phyloP scores from a whole-genome alignment of 352 stramenopile species.

The Achlya hypogyna region DNA sequence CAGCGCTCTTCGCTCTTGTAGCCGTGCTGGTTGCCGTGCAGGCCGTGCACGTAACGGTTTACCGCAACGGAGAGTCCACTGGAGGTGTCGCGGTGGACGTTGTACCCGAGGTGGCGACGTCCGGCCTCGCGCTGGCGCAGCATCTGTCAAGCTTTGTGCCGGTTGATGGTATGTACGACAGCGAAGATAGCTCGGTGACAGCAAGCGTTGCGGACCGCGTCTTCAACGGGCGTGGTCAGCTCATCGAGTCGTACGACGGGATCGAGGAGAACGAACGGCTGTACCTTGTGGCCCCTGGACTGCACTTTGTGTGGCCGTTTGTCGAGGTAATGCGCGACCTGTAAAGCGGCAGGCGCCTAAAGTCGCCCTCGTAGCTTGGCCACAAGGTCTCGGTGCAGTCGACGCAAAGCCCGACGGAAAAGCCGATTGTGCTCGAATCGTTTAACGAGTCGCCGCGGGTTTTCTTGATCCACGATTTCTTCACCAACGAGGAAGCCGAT shows the following conservation, averaged over 20 bases:
- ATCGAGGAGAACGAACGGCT: slow-evolving; percentile 14
- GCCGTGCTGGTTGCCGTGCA: background rate
- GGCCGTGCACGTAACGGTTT: slow-evolving; percentile 17
- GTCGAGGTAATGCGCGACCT: background rate
- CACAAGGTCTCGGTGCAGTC: slow-evolving; percentile 13
- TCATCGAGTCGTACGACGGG: slow-evolving; percentile 12
- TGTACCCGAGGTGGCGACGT: background rate
- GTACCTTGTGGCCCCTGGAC: slow-evolving; percentile 15
- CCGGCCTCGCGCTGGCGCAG: background rate
- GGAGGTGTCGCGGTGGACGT: slow-evolving; percentile 3
- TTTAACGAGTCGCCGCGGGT: slow-evolving; percentile 26
- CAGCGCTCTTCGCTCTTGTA: background rate
- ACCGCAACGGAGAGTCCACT: slow-evolving; percentile 6
- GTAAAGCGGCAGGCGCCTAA: background rate
- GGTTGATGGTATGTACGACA: slow-evolving; percentile 4
- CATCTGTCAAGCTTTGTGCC: slow-evolving; percentile 10
- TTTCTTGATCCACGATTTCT: slow-evolving; percentile 36
- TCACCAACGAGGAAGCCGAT: slow-evolving; percentile 31
- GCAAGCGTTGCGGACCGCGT: slow-evolving; percentile 15
- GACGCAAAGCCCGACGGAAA: slow-evolving; percentile 10
- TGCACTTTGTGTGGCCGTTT: slow-evolving; percentile 23
- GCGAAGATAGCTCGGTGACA: background rate
- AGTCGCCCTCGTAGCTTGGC: background rate
- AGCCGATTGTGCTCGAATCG: slow-evolving; percentile 20
- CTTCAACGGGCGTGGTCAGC: slow-evolving; percentile 6